phyloP scores from a whole-genome alignment of 78 protist genomes.

The Dictyostelium citrinum region DNA sequence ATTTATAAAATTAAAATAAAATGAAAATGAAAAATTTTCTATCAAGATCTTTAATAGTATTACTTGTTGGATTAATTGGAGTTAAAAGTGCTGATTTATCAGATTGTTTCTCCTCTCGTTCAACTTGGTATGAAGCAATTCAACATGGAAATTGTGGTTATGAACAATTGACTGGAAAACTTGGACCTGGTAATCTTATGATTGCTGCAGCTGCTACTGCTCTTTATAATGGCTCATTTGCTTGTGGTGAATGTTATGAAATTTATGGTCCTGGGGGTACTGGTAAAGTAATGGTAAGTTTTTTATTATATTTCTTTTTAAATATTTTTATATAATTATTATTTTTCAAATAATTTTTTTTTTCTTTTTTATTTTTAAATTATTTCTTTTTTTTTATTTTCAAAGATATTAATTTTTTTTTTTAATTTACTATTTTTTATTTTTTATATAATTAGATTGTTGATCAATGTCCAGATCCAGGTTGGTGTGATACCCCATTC shows the following conservation, averaged over 20 bases:
- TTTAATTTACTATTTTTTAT: not conserved
- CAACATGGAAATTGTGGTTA: conserved; percentile 79
- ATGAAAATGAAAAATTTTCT: not conserved
- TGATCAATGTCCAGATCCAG: conserved; percentile 82
- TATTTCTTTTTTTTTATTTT: not conserved
- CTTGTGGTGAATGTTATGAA: conserved; percentile 72
- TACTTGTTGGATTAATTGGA: not conserved
- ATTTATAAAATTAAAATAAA: not conserved
- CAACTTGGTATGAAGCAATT: conserved; percentile 77
- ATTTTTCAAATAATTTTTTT: no score
- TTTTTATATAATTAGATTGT: conserved; percentile 26
- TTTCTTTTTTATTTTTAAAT: not conserved
- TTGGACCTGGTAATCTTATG: conserved; percentile 48
- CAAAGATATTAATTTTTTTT: not conserved
- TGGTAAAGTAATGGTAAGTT: conserved; percentile 23
- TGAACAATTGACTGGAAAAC: conserved; percentile 42
- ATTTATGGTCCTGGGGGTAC: conserved; percentile 57
- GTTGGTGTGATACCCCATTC: conserved; percentile 78
- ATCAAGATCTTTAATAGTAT: not conserved
- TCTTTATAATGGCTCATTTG: conserved; percentile 37
- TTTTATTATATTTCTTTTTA: no score
- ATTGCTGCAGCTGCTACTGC: conserved; percentile 74
- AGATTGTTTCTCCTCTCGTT: conserved; percentile 57
- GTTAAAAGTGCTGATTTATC: not conserved
- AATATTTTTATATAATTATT: no score